Evolutionary conservation across 768 basidiomycete species (phyloP).

Genomic region (Mycena venus): DNA sequence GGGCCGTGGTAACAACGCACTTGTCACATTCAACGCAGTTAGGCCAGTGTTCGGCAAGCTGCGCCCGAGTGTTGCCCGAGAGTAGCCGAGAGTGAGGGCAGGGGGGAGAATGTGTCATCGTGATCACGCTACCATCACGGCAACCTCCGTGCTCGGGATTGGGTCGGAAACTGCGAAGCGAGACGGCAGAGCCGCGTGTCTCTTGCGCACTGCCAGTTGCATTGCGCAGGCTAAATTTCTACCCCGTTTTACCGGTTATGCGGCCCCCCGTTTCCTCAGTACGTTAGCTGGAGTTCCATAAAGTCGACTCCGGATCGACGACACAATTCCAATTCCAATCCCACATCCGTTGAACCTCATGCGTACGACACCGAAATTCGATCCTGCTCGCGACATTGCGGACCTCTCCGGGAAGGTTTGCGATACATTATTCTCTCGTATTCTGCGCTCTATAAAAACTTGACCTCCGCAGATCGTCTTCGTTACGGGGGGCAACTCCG

Average conservation of each 20-base stretch:
- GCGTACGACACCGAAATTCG: background rate
- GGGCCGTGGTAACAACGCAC: too few relatives aligned
- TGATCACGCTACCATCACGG: too few relatives aligned
- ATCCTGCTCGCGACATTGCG: background rate
- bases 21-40: too few relatives aligned
- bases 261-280: background rate
- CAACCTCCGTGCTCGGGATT: too few relatives aligned
- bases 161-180: too few relatives aligned
- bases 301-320: background rate
- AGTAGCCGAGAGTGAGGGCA: too few relatives aligned
- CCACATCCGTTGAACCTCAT: background rate
- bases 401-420: background rate
- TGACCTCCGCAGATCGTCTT: background rate
- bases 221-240: background rate
- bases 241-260: background rate
- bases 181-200: background rate
- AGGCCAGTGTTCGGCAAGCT: too few relatives aligned
- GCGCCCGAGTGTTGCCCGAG: too few relatives aligned
- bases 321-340: background rate
- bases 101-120: too few relatives aligned
- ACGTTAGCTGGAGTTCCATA: too few relatives aligned
- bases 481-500: conserved; percentile 34
- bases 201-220: background rate
- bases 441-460: background rate
- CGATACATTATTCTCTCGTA: background rate